phyloP scores from a whole-genome alignment of 768 basidiomycete genomes.

The Mycena epipterygia region DNA sequence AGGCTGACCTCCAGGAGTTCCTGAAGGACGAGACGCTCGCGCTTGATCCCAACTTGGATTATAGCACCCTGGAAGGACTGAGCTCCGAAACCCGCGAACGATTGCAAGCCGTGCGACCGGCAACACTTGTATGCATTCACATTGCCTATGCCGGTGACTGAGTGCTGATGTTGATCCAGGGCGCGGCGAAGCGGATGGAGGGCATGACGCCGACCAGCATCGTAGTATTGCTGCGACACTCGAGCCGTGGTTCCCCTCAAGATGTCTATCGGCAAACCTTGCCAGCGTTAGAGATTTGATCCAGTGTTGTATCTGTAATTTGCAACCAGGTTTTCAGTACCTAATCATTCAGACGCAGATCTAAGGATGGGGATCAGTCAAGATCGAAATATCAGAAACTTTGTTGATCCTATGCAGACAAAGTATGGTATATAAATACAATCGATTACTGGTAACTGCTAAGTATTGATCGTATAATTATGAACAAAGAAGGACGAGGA shows the following conservation, averaged over 20 bases:
- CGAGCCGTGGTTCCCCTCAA: not conserved
- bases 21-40: slow-evolving; percentile 79
- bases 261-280: not conserved
- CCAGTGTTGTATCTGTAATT: no score
- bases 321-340: no score
- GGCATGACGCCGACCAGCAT: slow-evolving; percentile 90
- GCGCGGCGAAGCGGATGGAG: slow-evolving; percentile 94
- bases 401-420: no score
- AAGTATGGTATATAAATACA: no score
- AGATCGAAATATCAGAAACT: no score
- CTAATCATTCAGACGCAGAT: no score
- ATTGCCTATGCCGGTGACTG: not conserved
- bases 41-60: slow-evolving; percentile 81
- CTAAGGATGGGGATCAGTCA: no score
- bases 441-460: no score
- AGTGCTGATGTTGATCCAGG: slow-evolving; percentile 57
- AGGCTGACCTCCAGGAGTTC: slow-evolving; percentile 81
- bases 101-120: slow-evolving; percentile 70
- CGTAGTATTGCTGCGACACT: slow-evolving; percentile 66
- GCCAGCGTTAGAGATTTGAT: no score
- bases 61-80: slow-evolving; percentile 71
- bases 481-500: no score
- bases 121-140: slow-evolving; percentile 68
- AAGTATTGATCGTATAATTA: no score
- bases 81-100: slow-evolving; percentile 83